Base-by-base conservation (phyloP, 192 early-diverging fungal genomes). In the Umbelopsis ramanniana region DNA sequence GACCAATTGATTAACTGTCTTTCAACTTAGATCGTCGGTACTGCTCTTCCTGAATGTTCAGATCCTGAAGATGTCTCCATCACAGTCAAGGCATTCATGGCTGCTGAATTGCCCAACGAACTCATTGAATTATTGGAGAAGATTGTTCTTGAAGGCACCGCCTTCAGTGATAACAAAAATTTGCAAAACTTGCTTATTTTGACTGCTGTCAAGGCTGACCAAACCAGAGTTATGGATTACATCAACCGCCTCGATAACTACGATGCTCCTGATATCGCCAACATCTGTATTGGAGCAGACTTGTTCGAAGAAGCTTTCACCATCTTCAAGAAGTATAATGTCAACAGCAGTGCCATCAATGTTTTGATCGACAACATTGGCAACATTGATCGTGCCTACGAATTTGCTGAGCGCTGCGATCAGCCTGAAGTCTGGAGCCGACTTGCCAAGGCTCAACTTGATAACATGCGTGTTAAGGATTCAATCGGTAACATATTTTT, bases 71-170 rank as follows among this genome's bases (percentile, higher is more conserved):
- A 99, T 79, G 97, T 99, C 0, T 98, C 97, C 17, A 86, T 95
- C 63, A 93, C 96, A 21, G 97, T 99, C 67, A 98, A 97, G 85
- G 96, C 97, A 0, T 99, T 99, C 71, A 98, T 99, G 96, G 91
- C 90, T 21, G 96, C 97, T 40, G 94, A 94, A 68, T 87, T 99
- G 19, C 96, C 96, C 10, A 91, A 95, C 52, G 97, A 99, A 82
- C 86, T 99, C 67, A 99, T 99, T 72, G 96, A 97, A 83, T 84
- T 99, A 6, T 83, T 99, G 66, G 96, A 98, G 82, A 97, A 97
- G 86, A 86, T 99, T 74, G 93, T 99, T 9, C 84, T 99, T 50
- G 97, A 98, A 79, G 89, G 90, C 63, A 89, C 93, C 33, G 86
- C 93, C 10, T 99, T 99, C 76, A 93, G 89, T 75, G 97, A 98